A percentile compares a stretch with the other conserved stretches of the same genome.
Evolutionary conservation across 2,329 filamentous ascomycete species (phyloP).

Genomic region (Curvularia sp.): DNA sequence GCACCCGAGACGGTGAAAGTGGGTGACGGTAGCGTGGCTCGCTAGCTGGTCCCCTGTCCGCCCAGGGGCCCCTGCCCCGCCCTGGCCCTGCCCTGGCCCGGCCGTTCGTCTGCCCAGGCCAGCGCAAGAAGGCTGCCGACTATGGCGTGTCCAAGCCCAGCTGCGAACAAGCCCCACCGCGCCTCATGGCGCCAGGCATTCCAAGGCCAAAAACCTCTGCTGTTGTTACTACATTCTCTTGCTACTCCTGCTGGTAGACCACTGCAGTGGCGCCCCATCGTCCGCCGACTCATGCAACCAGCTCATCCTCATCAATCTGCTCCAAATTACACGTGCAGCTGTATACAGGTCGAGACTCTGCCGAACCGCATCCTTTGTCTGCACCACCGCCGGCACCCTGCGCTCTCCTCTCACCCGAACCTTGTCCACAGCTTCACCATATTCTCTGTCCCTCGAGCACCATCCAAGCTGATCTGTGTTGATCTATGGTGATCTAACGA

Average conservation of each 20-base stretch:
- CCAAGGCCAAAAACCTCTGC: neutral
- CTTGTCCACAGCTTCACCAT: conserved; percentile 4
- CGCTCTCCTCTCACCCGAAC: neutral
- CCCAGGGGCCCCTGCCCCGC: conserved; percentile 3
- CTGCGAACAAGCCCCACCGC: conserved; percentile 5
- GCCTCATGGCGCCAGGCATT: conserved; percentile 4
- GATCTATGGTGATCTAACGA: neutral
- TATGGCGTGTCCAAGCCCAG: conserved; percentile 15
- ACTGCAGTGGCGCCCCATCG: neutral
- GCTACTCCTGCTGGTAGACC: neutral
- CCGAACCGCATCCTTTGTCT: neutral
- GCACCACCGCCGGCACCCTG: neutral
- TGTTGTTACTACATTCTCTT: neutral
- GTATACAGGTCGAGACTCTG: conserved; percentile 3
- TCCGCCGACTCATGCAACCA: conserved; percentile 5
- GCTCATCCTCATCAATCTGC: conserved; percentile 2
- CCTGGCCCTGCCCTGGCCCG: neutral
- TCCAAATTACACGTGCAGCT: conserved; percentile 8
- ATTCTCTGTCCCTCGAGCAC: neutral
- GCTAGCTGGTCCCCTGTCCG: conserved; percentile 24
- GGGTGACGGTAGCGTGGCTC: conserved; percentile 29
- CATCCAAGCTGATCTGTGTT: neutral
- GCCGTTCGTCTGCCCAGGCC: conserved; percentile 10
- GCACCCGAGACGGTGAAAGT: conserved; percentile 39
- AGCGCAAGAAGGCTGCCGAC: conserved; percentile 14